These are phyloP conservation scores for Sclerotiophoma versabilis DNA, from an alignment of 2,329 filamentous ascomycete genomes.

Conservation along the genomic window DNA sequence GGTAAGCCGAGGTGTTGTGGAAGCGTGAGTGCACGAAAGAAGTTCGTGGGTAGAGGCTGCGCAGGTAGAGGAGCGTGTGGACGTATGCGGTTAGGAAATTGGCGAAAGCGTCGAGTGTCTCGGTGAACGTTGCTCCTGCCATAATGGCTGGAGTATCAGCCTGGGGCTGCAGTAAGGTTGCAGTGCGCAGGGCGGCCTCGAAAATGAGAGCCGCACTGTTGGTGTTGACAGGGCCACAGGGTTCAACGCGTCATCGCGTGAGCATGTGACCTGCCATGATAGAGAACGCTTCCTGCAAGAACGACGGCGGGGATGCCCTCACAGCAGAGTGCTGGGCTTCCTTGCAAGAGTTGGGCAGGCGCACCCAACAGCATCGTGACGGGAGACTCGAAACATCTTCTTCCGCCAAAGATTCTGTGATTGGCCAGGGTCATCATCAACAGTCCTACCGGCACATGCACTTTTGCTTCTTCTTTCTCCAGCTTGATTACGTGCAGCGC, in stretches of 20 bases:
- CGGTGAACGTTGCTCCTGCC: conserved; percentile 36
- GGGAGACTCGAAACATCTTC: neutral
- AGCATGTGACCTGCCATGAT: conserved; percentile 2
- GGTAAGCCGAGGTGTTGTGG: conserved; percentile 83
- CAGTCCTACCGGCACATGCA: conserved; percentile 1
- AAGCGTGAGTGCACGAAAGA: conserved; percentile 82
- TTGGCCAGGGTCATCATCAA: conserved; percentile 3
- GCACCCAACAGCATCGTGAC: neutral
- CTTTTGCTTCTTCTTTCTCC: neutral
- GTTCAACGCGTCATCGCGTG: conserved; percentile 12
- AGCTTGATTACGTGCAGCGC: neutral
- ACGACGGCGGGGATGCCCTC: neutral
- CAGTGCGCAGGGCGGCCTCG: no score
- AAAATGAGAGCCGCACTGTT: neutral
- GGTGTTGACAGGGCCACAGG: conserved; percentile 8
- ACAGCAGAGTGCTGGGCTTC: neutral
- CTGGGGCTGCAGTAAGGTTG: no score
- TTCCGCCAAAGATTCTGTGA: conserved; percentile 10
- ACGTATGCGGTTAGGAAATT: conserved; percentile 83
- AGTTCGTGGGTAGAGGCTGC: conserved; percentile 75
- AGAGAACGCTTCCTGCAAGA: neutral
- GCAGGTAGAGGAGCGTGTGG: conserved; percentile 86
- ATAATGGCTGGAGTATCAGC: neutral
- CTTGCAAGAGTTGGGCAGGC: neutral
- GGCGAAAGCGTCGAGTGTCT: conserved; percentile 72